These are phyloP conservation scores for Auxenochlorella pyrenoidosa DNA, from an alignment of 139 green algal genomes.

Conservation along the genomic window DNA sequence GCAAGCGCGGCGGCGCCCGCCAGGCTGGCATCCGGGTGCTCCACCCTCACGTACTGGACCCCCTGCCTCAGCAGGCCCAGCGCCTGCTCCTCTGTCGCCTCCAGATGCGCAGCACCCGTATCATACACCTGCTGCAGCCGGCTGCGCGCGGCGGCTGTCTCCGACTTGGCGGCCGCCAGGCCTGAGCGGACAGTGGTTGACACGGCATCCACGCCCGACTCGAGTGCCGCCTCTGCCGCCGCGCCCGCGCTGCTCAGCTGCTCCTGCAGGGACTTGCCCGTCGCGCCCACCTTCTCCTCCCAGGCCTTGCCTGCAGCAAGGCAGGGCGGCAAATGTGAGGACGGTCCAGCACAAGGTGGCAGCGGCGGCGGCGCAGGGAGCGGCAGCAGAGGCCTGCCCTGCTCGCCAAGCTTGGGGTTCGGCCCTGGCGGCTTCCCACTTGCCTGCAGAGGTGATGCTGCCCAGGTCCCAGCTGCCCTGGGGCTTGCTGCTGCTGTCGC, in stretches of 20 bases:
- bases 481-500: not conserved
- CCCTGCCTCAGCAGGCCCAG: conserved; percentile 26
- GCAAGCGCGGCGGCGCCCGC: not conserved
- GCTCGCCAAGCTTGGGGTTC: not conserved
- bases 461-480: not conserved
- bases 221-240: conserved; percentile 1
- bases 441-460: not conserved
- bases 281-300: not conserved
- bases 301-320: conserved; percentile 11
- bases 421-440: too few relatives aligned
- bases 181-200: conserved; percentile 19
- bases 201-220: conserved; percentile 17
- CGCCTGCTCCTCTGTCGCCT: conserved; percentile 24
- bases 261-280: not conserved
- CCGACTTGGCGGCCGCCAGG: not conserved
- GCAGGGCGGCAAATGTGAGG: not conserved
- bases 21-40: conserved; percentile 32
- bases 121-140: conserved; percentile 17
- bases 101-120: conserved; percentile 25
- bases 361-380: too few relatives aligned
- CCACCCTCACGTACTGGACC: conserved; percentile 16
- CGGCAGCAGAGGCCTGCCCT: not conserved
- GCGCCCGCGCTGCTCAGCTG: conserved; percentile 21
- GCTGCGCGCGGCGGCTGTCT: not conserved
- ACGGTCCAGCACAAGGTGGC: not conserved